phyloP scores from a whole-genome alignment of 768 basidiomycete species.

The Gelatoporia subvermispora region DNA sequence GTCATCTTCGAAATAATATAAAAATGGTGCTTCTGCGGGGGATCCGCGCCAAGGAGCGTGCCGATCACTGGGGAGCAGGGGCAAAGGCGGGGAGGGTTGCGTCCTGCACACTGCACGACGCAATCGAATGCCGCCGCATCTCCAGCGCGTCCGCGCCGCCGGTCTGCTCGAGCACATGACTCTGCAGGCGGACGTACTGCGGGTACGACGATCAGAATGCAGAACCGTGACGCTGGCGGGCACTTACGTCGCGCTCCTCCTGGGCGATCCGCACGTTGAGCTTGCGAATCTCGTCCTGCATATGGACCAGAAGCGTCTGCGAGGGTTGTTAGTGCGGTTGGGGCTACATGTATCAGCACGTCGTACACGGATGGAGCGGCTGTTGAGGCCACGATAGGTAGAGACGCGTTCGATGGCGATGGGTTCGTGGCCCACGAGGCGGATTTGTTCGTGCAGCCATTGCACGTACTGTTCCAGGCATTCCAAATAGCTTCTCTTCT shows the following conservation, averaged over 20 bases:
- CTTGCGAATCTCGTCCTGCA: constrained; percentile 51
- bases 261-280: constrained; percentile 44
- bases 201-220: no score
- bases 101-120: background rate
- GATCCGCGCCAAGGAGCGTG: no score
- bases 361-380: constrained; percentile 58
- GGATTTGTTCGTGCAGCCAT: constrained; percentile 54
- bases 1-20: no score
- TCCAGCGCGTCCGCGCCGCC: constrained; percentile 1
- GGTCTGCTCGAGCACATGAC: constrained; percentile 7
- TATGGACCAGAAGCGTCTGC: constrained; percentile 67
- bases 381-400: constrained; percentile 55
- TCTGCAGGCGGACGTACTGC: constrained; percentile 15
- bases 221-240: no score
- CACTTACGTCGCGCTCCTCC: constrained; percentile 53
- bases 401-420: constrained; percentile 12
- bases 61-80: no score
- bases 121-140: constrained; percentile 5
- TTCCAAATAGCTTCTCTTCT: constrained; percentile 69
- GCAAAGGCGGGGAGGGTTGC: no score
- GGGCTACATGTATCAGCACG: background rate
- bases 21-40: no score
- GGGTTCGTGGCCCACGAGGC: constrained; percentile 45
- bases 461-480: constrained; percentile 68
- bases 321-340: background rate